Evolutionary conservation across 257 asterid genomes (phyloP).

Genomic region (Leptodermis oblonga): DNA sequence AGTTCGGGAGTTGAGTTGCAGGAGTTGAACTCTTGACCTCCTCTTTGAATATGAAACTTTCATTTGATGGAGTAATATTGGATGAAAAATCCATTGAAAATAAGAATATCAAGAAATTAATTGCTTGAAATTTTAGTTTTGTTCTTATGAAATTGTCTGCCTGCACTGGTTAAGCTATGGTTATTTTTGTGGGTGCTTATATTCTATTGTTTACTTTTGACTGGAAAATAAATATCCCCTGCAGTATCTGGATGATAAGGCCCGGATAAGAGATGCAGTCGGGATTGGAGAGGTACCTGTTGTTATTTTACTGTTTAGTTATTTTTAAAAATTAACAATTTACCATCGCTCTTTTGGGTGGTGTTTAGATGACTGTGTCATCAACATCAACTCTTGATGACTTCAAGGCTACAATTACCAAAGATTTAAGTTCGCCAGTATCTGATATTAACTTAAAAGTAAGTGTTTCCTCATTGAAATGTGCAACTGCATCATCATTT

Average conservation of each 20-base stretch:
- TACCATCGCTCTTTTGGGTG: slow-evolving; percentile 10
- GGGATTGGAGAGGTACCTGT: slow-evolving; percentile 56
- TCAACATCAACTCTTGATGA: slow-evolving; percentile 67
- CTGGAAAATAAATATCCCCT: slow-evolving; percentile 16
- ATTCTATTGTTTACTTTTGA: slow-evolving; percentile 10
- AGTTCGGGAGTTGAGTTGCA: not conserved
- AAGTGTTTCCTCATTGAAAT: slow-evolving; percentile 14
- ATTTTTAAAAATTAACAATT: not conserved
- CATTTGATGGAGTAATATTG: not conserved
- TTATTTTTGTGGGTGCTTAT: not conserved
- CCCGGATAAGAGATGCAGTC: slow-evolving; percentile 61
- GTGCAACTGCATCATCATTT: not conserved
- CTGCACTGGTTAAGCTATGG: not conserved
- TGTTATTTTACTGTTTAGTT: slow-evolving; percentile 21
- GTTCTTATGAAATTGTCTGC: not conserved
- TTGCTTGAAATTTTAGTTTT: not conserved
- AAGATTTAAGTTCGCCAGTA: slow-evolving; percentile 37
- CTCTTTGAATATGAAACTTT: not conserved
- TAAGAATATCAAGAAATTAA: not conserved
- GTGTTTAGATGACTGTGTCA: slow-evolving; percentile 53
- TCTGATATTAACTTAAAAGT: slow-evolving; percentile 77
- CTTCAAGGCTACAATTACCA: slow-evolving; percentile 51
- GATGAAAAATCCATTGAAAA: not conserved
- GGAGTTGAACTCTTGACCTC: not conserved
- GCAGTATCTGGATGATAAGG: slow-evolving; percentile 88